These are phyloP conservation scores for Ceratorhiza oryzae-sativae DNA, from an alignment of 1,284 basidiomycete species.

Conservation along the genomic window DNA sequence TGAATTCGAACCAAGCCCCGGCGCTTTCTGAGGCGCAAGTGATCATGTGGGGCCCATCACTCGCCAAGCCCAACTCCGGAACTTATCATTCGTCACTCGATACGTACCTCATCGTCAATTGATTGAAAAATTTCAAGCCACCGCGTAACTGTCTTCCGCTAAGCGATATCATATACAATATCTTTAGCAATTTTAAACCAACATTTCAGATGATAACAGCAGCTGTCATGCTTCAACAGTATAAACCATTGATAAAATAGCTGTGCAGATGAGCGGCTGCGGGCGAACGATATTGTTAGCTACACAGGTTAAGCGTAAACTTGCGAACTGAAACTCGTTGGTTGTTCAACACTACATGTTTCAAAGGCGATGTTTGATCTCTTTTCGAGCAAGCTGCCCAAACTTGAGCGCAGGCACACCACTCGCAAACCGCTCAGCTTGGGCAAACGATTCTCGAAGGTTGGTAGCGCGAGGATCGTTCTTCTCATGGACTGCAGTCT, in stretches of 20 bases:
- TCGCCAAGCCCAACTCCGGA: slow-evolving; percentile 36
- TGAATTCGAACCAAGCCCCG: not conserved
- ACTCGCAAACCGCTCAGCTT: slow-evolving; percentile 67
- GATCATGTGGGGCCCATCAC: slow-evolving; percentile 20
- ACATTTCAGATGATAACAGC: not conserved
- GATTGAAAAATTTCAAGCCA: not conserved
- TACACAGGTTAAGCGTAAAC: slow-evolving; percentile 24
- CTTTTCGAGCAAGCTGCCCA: slow-evolving; percentile 64
- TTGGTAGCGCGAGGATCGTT: slow-evolving; percentile 70
- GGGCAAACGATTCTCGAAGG: slow-evolving; percentile 71
- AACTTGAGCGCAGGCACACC: slow-evolving; percentile 64
- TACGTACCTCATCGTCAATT: not conserved
- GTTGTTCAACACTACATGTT: slow-evolving; percentile 9
- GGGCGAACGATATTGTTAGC: not conserved
- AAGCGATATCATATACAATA: slow-evolving; percentile 2
- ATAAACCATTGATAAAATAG: not conserved
- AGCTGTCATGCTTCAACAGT: too few relatives aligned
- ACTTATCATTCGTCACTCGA: slow-evolving; percentile 15
- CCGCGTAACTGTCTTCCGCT: not conserved
- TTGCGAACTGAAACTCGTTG: not conserved
- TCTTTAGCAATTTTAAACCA: too few relatives aligned
- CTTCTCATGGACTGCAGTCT: slow-evolving; percentile 64
- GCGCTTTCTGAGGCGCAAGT: not conserved
- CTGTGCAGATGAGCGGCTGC: too few relatives aligned
- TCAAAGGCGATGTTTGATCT: slow-evolving; percentile 69